Conservation (phyloP, 768 basidiomycete species). For the Mycena vulgaris region DNA sequence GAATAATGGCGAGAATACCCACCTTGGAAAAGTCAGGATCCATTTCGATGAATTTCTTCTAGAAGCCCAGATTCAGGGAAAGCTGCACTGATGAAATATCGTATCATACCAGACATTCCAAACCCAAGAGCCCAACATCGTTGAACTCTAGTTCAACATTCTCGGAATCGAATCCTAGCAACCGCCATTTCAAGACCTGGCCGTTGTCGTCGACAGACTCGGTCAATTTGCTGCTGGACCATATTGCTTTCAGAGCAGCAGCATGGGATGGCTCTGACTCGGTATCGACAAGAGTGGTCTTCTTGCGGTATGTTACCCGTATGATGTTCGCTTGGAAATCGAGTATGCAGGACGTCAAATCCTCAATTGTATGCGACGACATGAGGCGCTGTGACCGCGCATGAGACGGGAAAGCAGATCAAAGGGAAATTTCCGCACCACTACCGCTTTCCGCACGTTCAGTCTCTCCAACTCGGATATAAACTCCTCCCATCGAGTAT, state of each 20-base stretch:
- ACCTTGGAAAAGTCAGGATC: conserved; percentile 88
- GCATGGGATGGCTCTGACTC: conserved; percentile 72
- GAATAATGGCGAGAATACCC: conserved; percentile 1
- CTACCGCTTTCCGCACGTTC: conserved; percentile 86
- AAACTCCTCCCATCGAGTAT: conserved; percentile 85
- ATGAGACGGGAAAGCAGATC: conserved; percentile 10
- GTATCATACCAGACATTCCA: conserved; percentile 83
- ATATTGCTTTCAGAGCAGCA: conserved; percentile 74
- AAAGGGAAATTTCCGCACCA: conserved; percentile 65
- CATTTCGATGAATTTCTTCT: conserved; percentile 79
- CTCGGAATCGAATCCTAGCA: conserved; percentile 85
- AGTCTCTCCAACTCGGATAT: conserved; percentile 80
- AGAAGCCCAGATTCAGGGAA: conserved; percentile 7
- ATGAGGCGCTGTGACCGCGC: conserved; percentile 74
- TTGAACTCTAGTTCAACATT: conserved; percentile 83
- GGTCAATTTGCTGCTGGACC: conserved; percentile 72
- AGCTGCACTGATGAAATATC: background rate
- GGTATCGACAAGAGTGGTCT: conserved; percentile 83
- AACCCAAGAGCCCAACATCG: conserved; percentile 84
- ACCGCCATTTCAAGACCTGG: conserved; percentile 76
- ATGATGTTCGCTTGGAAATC: conserved; percentile 92
- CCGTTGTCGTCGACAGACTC: conserved; percentile 68
- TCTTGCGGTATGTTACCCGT: conserved; percentile 84
- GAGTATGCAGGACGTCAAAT: conserved; percentile 86
- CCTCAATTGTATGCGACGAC: conserved; percentile 86